Evolutionary conservation across 345 rosid species (phyloP).

Genomic region (Euphorbia tirucalli): DNA sequence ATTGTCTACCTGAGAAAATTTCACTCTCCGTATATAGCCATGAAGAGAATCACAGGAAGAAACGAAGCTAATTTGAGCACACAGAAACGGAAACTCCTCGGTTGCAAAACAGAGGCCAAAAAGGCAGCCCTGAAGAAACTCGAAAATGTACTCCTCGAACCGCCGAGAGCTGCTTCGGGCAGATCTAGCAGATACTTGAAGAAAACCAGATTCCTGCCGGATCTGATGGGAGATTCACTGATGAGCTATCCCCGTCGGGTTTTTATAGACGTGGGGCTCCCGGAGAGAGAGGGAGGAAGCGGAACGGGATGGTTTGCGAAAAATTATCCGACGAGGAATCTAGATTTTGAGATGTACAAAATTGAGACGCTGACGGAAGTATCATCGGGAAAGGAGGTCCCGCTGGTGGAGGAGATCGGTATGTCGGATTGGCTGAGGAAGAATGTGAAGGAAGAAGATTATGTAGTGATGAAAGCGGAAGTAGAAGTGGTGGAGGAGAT

Average conservation of each 20-base stretch:
- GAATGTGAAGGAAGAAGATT: constrained; percentile 65
- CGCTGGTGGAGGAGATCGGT: constrained; percentile 30
- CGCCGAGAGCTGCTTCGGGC: constrained; percentile 65
- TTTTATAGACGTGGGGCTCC: constrained; percentile 60
- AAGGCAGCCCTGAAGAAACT: constrained; percentile 54
- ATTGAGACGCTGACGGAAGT: constrained; percentile 46
- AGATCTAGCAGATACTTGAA: constrained; percentile 56
- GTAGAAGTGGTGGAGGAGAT: constrained; percentile 73
- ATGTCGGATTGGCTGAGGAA: constrained; percentile 65
- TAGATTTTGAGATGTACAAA: constrained; percentile 66
- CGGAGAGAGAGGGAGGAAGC: constrained; percentile 41
- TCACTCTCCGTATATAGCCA: constrained; percentile 36
- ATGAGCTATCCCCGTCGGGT: constrained; percentile 60
- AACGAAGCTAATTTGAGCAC: not conserved
- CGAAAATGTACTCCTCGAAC: constrained; percentile 78
- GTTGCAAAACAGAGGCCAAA: constrained; percentile 36
- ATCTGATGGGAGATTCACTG: constrained; percentile 56
- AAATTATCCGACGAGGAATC: constrained; percentile 67
- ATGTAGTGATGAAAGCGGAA: constrained; percentile 81
- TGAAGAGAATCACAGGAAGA: constrained; percentile 44
- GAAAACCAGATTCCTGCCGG: constrained; percentile 53
- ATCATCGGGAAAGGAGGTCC: constrained; percentile 16
- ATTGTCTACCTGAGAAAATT: constrained; percentile 48
- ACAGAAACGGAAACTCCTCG: constrained; percentile 34
- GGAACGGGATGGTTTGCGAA: constrained; percentile 58